Conservation (phyloP, 148 eudicot genomes). For the Hydrangea macrophylla region DNA sequence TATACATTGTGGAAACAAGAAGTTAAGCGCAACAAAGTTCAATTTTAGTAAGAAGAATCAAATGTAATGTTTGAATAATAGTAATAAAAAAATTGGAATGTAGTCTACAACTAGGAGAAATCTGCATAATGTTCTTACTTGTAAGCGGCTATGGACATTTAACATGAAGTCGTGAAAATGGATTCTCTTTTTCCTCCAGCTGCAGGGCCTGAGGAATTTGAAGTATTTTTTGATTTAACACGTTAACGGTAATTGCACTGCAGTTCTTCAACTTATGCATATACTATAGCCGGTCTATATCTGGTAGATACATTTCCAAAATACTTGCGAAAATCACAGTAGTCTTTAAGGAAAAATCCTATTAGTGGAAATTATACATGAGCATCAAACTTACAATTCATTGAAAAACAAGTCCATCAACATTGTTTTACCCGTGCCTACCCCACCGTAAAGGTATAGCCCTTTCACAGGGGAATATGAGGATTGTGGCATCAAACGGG, state of each 20-base stretch:
- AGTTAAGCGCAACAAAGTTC: neutral
- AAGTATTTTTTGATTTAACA: neutral
- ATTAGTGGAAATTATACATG: neutral
- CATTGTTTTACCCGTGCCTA: constrained; percentile 98
- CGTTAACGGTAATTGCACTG: neutral
- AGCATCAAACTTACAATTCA: constrained; percentile 60
- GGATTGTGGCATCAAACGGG: constrained; percentile 71
- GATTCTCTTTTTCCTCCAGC: constrained; percentile 88
- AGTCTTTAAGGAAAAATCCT: neutral
- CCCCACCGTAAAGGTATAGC: constrained; percentile 87
- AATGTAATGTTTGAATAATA: neutral
- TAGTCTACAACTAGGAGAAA: constrained; percentile 9
- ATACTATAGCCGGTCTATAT: neutral
- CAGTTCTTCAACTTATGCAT: neutral
- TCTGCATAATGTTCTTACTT: constrained; percentile 35
- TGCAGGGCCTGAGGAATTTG: constrained; percentile 53
- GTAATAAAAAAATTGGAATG: neutral
- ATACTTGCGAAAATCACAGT: constrained; percentile 2
- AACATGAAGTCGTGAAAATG: constrained; percentile 99
- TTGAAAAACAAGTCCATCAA: constrained; percentile 86
- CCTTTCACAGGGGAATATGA: constrained; percentile 80
- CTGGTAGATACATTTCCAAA: neutral
- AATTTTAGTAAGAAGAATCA: neutral
- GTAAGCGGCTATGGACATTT: constrained; percentile 84
- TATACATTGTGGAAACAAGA: neutral